A percentile compares a stretch with the other conserved stretches of the same genome.
phyloP scores from a whole-genome alignment of 768 basidiomycete species.

The Asterophora lycoperdoides region DNA sequence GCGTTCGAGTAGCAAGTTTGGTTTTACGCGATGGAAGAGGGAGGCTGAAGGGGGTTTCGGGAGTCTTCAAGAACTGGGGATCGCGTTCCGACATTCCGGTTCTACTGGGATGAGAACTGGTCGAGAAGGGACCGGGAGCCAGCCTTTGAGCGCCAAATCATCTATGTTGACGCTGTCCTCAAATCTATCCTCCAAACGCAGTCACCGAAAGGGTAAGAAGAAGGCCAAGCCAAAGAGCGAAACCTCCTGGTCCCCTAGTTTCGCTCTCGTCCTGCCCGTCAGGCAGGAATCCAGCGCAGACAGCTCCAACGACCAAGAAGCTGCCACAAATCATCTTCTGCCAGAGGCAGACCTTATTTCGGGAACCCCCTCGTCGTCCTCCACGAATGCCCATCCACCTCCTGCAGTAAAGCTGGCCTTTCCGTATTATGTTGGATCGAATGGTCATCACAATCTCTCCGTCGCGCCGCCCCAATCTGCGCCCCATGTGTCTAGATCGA shows the following conservation, averaged over 20 bases:
- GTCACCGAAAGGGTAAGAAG: constrained; percentile 35
- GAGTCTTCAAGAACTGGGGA: constrained; percentile 28
- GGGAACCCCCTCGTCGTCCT: constrained; percentile 21
- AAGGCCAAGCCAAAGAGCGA: constrained; percentile 26
- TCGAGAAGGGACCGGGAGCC: constrained; percentile 12
- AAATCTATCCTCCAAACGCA: constrained; percentile 16
- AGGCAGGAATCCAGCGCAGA: constrained; percentile 24
- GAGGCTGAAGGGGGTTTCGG: constrained; percentile 34
- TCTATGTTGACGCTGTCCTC: constrained; percentile 22
- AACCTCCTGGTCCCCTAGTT: constrained; percentile 32
- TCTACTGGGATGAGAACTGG: constrained; percentile 20
- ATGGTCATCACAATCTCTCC: constrained; percentile 16
- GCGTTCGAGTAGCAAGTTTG: constrained; percentile 31
- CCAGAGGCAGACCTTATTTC: constrained; percentile 6
- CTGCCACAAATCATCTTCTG: constrained; percentile 9
- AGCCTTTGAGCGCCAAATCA: constrained; percentile 21
- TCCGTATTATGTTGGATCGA: constrained; percentile 28
- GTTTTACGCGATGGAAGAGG: constrained; percentile 41
- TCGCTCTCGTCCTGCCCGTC: constrained; percentile 31
- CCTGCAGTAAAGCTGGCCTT: constrained; percentile 19
- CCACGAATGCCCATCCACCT: constrained; percentile 21
- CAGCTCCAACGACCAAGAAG: constrained; percentile 20
- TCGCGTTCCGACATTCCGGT: constrained; percentile 40
- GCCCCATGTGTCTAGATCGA: constrained; percentile 24
- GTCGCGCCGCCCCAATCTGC: constrained; percentile 20